Evolutionary conservation across 129 eudicot species (phyloP), one percentile per base, ranked within the genome.

Genomic region (Pulicaria dysenterica): DNA sequence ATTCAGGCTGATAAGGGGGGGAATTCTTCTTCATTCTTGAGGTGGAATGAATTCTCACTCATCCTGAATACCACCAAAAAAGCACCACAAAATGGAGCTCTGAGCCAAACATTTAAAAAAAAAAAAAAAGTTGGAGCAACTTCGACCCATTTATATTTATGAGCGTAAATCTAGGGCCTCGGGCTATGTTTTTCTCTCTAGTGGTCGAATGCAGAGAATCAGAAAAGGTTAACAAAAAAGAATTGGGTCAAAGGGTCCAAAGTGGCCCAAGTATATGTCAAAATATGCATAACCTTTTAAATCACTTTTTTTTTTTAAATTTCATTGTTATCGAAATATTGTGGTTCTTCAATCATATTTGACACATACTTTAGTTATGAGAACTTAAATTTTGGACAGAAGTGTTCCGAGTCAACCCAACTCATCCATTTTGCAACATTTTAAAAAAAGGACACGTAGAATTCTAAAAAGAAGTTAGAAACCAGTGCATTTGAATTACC

Each of bases 1-100:
- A 62, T 24, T 82, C 83, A 89, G 19, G 67, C 67, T 8, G 91
- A 80, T 69, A 92, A 77, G 53, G 98, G 95, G 62, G 98, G 98
- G 44, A 92, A 92, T 41, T 92, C 96, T 3, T 85, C 94, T 67
- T 92, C 96, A 37, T 82, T 86, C 91, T 93, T 79, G 13, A 93
- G 86, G 82, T 69, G 88, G 64, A 85, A 67, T 16, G 85, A 71
- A 75, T 76, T 73, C 48, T 81, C 86, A 49, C 75, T 81, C 50
- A 67, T 71, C 92, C 98, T 89, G 84, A 47, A 81, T 49, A 72
- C 66, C 46, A 59, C 62, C 12, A 19, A 74, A 54, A 40, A 1
- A 66, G 43, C 6, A 10, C 10, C 15, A 17, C 7, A 64, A 15
- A 4, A 16, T 42, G 19, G 3, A 64, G 2, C 9, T 64, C 42